Base-by-base conservation (phyloP, 2,329 filamentous ascomycete species). In the Pseudogymnoascus sp. region DNA sequence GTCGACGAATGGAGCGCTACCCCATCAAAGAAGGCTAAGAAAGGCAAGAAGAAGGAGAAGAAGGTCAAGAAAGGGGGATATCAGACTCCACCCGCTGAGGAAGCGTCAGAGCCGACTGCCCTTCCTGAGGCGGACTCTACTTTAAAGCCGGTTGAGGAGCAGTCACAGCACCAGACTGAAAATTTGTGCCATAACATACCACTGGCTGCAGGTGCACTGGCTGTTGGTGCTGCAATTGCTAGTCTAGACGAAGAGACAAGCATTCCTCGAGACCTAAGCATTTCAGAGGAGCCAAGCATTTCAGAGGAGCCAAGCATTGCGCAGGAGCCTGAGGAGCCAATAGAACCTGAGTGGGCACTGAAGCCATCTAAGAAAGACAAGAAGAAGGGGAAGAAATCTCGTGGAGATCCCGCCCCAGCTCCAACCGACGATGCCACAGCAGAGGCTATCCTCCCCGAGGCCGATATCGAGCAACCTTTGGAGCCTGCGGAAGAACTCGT, bases 121-220 rank as follows among this genome's bases (percentile, higher is more conserved):
- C 49, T 55, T 55, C 49, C 49, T 21, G 29, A 35, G 29, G 19
- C 29, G 29, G 49, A 60, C 7, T 11, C 38, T 1, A 62, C 60
- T 12, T n/a, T n/a, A 3, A 19, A 8, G 11, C 19, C 14, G 6
- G 4, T 6, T 6, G 39, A 33, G 1, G 60, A 61, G 29, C 58
- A 60, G 10, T 4, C 11, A 16, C 31, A 37, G 5, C 23, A 41
- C 2, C 19, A 33, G 7, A 23, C 45, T 35, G 49, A 64, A 49
- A 59, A 67, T 35, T 64, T 64, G 52, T 68, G 71, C 62, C 65
- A 71, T 11, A 80, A 78, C 70, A 77, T 79, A 69, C 29, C 49
- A 55, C 7, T n/a, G 7, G 55, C 33, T n/a, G 19, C 31, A 10
- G 29, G 6, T n/a, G 43, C 43, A 19, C 12, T n/a, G 8, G 55